Evolutionary conservation across 768 basidiomycete genomes (phyloP), one percentile per base, ranked within the genome.

Genomic region (Leccinum variicolor): DNA sequence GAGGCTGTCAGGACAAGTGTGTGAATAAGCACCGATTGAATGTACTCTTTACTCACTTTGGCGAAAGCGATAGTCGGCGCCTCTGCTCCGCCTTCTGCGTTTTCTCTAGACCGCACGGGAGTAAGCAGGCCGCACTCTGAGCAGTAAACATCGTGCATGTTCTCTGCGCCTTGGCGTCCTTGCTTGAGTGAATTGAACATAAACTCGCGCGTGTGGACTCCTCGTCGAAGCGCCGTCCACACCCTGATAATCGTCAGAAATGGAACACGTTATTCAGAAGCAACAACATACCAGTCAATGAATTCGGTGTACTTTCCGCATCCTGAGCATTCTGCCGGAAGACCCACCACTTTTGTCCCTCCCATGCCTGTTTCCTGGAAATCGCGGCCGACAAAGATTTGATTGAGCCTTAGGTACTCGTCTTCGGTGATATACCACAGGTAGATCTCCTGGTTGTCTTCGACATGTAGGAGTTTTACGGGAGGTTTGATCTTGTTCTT

Each of bases 261-360:
- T 6, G 39, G 29, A n/a, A 4, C 4, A 15, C 5, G 4, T 6
- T 9, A 25, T 1, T 33, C 33, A 34, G 10, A 28, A 19, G 34
- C 6, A 3, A 50, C 53, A 7, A 5, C 41, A 43, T 11, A 58
- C 62, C 62, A 63, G 29, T 63, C 62, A 1, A 63, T 50, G 3
- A 63, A 63, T 29, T 63, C 62, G 3, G 62, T 62, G n/a, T 62
- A 62, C 39, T 62, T 62, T 47, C 60, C 55, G 26, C 62, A 62
- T 11, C 60, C 60, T 14, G 19, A 1, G 21, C 62, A 62, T 1
- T 49, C 10, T 3, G 47, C 14, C 25, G 62, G 62, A 7, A 57
- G 36, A n/a, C 60, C 62, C 1, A 62, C 47, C 3, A 62, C 62
- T 15, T 57, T 62, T 6, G 62, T 62, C 5, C 56, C 62, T 3